A percentile compares a stretch with the other conserved stretches of the same genome.
Evolutionary conservation across 1,284 basidiomycete species (phyloP).

Genomic region (Cryptococcus sp.): DNA sequence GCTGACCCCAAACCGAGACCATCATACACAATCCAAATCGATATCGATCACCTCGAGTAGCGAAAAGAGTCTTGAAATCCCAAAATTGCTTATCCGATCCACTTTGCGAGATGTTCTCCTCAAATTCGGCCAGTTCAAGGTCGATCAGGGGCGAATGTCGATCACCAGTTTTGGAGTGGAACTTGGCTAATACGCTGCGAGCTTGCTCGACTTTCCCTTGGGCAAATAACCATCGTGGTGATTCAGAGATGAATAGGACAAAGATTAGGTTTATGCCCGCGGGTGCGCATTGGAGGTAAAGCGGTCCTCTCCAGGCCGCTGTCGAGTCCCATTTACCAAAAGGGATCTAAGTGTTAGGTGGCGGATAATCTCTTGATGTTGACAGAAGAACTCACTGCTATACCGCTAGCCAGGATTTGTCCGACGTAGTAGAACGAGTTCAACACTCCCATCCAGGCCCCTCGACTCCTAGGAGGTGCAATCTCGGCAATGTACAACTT

Average conservation of each 20-base stretch:
- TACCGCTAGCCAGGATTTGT: slow-evolving; percentile 54
- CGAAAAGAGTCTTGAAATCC: slow-evolving; percentile 57
- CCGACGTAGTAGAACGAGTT: slow-evolving; percentile 54
- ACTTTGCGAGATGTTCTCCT: slow-evolving; percentile 50
- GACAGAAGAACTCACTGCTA: slow-evolving; percentile 54
- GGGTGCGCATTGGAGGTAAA: slow-evolving; percentile 53
- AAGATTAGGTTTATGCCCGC: slow-evolving; percentile 52
- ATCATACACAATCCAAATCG: slow-evolving; percentile 54
- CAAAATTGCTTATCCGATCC: slow-evolving; percentile 50
- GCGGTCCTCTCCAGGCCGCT: slow-evolving; percentile 55
- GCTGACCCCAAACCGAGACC: slow-evolving; percentile 27
- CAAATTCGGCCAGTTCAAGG: slow-evolving; percentile 56
- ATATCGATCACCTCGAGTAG: slow-evolving; percentile 51
- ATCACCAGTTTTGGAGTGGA: slow-evolving; percentile 54
- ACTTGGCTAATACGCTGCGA: slow-evolving; percentile 19
- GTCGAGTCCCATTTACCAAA: slow-evolving; percentile 51
- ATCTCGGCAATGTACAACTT: slow-evolving; percentile 53
- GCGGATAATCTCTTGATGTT: slow-evolving; percentile 51
- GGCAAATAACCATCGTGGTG: slow-evolving; percentile 52
- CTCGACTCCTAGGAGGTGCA: slow-evolving; percentile 47
- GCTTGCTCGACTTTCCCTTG: slow-evolving; percentile 17
- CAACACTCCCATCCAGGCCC: slow-evolving; percentile 54
- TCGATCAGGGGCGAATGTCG: slow-evolving; percentile 54
- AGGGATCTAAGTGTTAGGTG: slow-evolving; percentile 52
- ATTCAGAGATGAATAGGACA: slow-evolving; percentile 41